Evolutionary conservation across 2,329 filamentous ascomycete species (phyloP).

Genomic region (Aspergillus texensis): DNA sequence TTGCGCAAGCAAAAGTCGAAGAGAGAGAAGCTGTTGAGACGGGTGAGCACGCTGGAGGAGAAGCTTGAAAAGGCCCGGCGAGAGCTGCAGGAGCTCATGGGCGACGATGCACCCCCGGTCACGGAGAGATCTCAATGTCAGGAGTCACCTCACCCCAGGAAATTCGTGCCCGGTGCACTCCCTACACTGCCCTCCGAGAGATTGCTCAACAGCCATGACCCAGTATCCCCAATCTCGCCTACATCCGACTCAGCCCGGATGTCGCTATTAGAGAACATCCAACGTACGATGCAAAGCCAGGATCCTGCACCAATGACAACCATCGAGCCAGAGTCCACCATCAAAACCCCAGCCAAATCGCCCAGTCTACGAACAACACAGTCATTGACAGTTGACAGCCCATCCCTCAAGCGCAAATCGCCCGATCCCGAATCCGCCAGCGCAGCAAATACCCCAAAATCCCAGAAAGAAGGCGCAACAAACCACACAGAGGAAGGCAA

Average conservation of each 20-base stretch:
- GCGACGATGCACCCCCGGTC: constrained; percentile 34
- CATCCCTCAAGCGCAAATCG: constrained; percentile 40
- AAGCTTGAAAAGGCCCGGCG: constrained; percentile 59
- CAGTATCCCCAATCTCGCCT: constrained; percentile 14
- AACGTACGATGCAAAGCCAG: neutral
- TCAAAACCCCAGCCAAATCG: constrained; percentile 1
- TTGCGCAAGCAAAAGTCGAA: constrained; percentile 55
- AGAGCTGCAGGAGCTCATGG: constrained; percentile 55
- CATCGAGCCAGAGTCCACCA: neutral
- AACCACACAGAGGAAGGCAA: constrained; percentile 1
- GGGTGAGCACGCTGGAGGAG: constrained; percentile 62
- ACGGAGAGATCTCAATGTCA: constrained; percentile 19
- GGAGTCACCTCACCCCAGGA: constrained; percentile 33
- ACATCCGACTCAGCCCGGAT: constrained; percentile 13
- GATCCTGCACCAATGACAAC: neutral
- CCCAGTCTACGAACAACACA: constrained; percentile 10
- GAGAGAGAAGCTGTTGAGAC: constrained; percentile 61
- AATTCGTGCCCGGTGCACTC: constrained; percentile 47
- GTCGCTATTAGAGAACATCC: constrained; percentile 11
- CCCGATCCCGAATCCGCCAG: constrained; percentile 31
- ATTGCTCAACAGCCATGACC: constrained; percentile 38
- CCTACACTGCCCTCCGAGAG: constrained; percentile 51
- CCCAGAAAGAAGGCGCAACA: neutral
- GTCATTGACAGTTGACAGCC: constrained; percentile 32
- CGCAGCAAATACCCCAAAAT: neutral